Percentiles rank a stretch among this genome's conserved stretches.
Conservation (phyloP, 192 early-diverging fungal species). For the Phlyctochytrium bullatum region DNA sequence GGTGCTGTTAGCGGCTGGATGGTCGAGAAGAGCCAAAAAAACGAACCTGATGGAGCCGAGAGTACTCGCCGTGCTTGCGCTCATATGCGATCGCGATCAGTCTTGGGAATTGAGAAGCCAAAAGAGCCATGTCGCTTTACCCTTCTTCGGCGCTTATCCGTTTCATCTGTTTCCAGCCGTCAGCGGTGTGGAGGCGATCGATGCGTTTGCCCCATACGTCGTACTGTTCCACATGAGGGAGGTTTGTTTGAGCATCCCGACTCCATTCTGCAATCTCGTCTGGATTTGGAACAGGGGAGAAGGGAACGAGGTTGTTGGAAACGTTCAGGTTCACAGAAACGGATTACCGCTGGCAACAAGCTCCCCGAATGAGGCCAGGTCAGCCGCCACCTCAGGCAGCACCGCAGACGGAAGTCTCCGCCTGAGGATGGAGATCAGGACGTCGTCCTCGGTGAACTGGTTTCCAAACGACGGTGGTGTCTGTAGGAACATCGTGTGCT, state of each 20-base stretch:
- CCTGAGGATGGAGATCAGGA: constrained; percentile 46
- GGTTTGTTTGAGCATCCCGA: constrained; percentile 57
- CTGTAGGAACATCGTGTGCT: constrained; percentile 27
- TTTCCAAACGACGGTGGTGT: constrained; percentile 27
- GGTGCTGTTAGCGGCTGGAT: not conserved
- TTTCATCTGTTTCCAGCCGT: constrained; percentile 64
- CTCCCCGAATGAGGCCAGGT: constrained; percentile 38
- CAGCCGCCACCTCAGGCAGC: constrained; percentile 44
- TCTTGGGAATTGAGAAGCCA: not conserved
- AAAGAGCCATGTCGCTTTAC: not conserved
- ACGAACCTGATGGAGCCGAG: constrained; percentile 44
- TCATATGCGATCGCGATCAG: constrained; percentile 67
- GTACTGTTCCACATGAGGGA: constrained; percentile 66
- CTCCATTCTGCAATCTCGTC: constrained; percentile 46
- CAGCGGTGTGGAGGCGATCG: constrained; percentile 55
- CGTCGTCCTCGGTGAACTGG: constrained; percentile 40
- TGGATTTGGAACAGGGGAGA: not conserved
- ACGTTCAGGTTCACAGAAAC: too few species aligned
- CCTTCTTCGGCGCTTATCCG: constrained; percentile 62
- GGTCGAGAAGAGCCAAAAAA: not conserved
- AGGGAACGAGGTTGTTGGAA: too few species aligned
- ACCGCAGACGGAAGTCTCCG: constrained; percentile 47
- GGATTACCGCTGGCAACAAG: constrained; percentile 10
- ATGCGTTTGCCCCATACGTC: constrained; percentile 66
- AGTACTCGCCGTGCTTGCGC: constrained; percentile 45